phyloP scores from a whole-genome alignment of 2,329 filamentous ascomycete species.

The Botrytis paeoniae region DNA sequence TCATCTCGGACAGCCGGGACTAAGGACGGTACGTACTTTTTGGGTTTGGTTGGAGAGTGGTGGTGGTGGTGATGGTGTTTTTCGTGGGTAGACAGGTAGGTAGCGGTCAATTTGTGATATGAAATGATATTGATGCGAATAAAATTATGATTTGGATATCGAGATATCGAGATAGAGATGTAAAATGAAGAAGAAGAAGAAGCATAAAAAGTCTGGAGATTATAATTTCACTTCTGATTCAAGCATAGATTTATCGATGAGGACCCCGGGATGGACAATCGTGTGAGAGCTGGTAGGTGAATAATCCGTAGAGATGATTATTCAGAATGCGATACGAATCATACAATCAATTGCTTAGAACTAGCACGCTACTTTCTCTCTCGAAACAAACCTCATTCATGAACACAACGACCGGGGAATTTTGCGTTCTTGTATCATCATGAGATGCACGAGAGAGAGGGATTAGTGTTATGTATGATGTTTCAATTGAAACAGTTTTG shows the following conservation, averaged over 20 bases:
- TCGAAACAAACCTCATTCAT: neutral
- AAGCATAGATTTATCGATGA: neutral
- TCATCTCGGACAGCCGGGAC: neutral
- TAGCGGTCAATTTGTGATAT: neutral
- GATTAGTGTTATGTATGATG: neutral
- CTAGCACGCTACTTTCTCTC: too few relatives aligned
- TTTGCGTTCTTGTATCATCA: neutral
- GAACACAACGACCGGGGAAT: neutral
- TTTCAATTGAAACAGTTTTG: slow-evolving; percentile 3
- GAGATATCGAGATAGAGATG: neutral
- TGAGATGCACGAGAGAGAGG: neutral
- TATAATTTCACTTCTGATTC: neutral
- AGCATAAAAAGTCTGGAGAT: neutral
- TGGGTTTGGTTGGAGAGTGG: neutral
- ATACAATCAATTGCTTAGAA: neutral
- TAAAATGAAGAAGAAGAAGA: neutral
- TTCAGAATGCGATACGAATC: neutral
- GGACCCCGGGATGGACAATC: neutral
- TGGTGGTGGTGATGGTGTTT: neutral
- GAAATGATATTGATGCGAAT: neutral
- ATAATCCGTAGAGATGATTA: neutral
- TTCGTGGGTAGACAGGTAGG: neutral
- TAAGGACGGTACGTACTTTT: neutral
- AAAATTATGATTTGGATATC: neutral
- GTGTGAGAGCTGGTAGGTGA: neutral